phyloP scores from a whole-genome alignment of 352 stramenopile species.

The Phytopythium chamaehyphon region DNA sequence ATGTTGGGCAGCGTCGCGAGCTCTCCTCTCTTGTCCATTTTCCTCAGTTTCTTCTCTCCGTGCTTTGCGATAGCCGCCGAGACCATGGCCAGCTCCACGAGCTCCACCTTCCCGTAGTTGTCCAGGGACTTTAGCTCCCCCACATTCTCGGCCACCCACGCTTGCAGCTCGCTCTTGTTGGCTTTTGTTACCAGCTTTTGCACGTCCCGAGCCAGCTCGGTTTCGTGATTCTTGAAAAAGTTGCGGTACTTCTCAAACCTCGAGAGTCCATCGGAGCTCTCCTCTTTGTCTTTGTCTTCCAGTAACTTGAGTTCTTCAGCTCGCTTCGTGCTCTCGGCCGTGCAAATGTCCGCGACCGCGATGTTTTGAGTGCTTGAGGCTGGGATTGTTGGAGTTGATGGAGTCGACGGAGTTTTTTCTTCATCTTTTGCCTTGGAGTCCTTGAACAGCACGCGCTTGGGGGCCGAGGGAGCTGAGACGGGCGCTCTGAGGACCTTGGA shows the following conservation, averaged over 20 bases:
- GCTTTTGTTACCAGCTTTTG: conserved; percentile 22
- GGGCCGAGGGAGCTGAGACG: background rate
- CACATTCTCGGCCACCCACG: conserved; percentile 25
- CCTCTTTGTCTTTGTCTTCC: conserved; percentile 11
- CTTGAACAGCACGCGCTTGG: conserved; percentile 5
- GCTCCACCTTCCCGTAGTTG: conserved; percentile 28
- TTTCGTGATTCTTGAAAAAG: conserved; percentile 50
- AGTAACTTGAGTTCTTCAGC: conserved; percentile 18
- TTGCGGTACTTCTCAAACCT: conserved; percentile 45
- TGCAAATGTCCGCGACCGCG: conserved; percentile 25
- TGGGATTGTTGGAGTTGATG: too few relatives aligned
- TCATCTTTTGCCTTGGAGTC: background rate
- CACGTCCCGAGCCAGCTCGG: conserved; percentile 34
- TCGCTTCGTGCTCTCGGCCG: conserved; percentile 19
- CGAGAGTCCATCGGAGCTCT: conserved; percentile 2
- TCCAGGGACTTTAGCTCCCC: conserved; percentile 15
- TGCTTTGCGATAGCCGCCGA: conserved; percentile 32
- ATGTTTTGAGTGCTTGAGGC: background rate
- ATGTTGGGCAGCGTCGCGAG: conserved; percentile 29
- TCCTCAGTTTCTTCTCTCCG: conserved; percentile 14
- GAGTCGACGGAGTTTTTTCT: background rate
- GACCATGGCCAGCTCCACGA: conserved; percentile 40
- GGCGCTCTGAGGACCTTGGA: conserved; percentile 1
- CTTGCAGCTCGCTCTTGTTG: conserved; percentile 26
- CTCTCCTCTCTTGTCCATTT: conserved; percentile 28